Evolutionary conservation across 2,329 filamentous ascomycete species (phyloP), one percentile per base, ranked within the genome.

Genomic region (Alternaria viburni): DNA sequence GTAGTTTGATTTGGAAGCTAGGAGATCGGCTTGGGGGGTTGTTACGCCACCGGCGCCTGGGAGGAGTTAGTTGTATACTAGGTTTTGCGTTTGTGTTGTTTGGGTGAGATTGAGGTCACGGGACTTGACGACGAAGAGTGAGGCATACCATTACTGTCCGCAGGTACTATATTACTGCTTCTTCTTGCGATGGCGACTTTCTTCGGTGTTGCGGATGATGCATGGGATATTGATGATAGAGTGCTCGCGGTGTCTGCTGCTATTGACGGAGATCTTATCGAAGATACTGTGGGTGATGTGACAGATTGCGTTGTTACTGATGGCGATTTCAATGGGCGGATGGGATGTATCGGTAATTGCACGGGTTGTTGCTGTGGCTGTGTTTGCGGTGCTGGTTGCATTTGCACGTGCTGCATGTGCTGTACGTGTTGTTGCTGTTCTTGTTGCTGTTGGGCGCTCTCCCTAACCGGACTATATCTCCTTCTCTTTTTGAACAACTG

Each of bases 401-500:
- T n/a, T 41, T 60, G 57, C 11, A 51, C 49, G 28, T 54, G 30
- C 19, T 54, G 51, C 15, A 41, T 19, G 5, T 54, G 51, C 15
- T 54, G 51, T 43, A 6, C 11, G 6, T 52, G 64, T 30, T 66
- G 67, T 10, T 64, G 61, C 21, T 69, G 64, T 21, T 70, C 67
- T 13, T 65, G 63, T 17, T 70, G 69, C 51, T 70, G 64, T 12
- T 71, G 70, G 8, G 65, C 72, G 55, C 70, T 73, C 54, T 76
- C 73, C 51, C 72, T 60, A 17, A 72, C 69, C 7, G 73, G 73
- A 62, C 73, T 76, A 61, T 74, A 72, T 70, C 73, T 68, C 52
- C 73, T 70, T 44, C 73, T 72, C 68, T 76, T 76, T 36, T 76
- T 76, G 65, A 76, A 75, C 11, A 76, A 25, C 21, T 76, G 72